These are phyloP conservation scores for Vigna radiata DNA, from an alignment of 306 rosid species.

Conservation along the genomic window DNA sequence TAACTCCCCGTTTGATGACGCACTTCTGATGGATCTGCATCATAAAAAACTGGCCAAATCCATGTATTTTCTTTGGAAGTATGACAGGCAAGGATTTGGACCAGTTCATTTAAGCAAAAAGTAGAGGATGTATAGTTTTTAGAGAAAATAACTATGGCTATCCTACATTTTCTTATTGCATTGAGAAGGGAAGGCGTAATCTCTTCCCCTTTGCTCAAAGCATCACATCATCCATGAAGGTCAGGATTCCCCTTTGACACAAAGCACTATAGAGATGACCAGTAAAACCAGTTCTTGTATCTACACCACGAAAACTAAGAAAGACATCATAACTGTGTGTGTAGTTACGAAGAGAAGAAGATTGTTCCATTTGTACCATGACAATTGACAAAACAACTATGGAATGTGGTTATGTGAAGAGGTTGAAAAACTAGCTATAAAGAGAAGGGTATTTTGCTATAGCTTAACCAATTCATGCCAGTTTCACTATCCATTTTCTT, in stretches of 20 bases:
- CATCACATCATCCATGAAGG: slow-evolving; percentile 30
- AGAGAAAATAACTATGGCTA: no score
- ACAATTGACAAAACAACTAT: neutral
- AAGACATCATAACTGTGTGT: slow-evolving; percentile 19
- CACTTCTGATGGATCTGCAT: no score
- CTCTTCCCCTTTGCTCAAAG: neutral
- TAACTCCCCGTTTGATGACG: no score
- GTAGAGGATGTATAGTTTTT: no score
- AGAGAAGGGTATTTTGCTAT: neutral
- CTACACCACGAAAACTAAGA: slow-evolving; percentile 24
- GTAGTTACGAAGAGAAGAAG: neutral
- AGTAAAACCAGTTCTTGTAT: slow-evolving; percentile 11
- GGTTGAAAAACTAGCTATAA: neutral
- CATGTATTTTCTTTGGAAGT: no score
- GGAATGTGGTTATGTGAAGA: neutral
- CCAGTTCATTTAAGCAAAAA: no score
- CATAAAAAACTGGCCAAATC: no score
- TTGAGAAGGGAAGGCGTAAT: no score
- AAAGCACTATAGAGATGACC: slow-evolving; percentile 12
- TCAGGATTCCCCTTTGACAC: slow-evolving; percentile 7
- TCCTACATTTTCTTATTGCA: no score
- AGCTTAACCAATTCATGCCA: neutral
- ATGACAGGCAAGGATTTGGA: no score
- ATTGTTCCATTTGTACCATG: neutral
- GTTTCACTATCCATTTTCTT: neutral